These are phyloP conservation scores for Calonectria pseudoturangicola DNA, from an alignment of 2,329 filamentous ascomycete species.

Conservation along the genomic window DNA sequence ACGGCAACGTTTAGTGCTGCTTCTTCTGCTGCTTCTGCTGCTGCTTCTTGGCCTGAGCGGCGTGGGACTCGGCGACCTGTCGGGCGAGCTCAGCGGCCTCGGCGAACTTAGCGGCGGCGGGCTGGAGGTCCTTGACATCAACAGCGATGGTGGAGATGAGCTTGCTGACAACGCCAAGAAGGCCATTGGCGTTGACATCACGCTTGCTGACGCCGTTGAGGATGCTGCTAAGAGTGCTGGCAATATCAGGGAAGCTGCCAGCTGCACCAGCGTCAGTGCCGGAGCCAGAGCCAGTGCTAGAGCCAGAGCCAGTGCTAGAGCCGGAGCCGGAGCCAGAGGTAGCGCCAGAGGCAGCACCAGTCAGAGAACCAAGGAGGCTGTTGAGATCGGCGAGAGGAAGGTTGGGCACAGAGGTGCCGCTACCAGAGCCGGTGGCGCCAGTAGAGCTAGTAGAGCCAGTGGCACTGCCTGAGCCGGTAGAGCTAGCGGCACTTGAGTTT, in stretches of 20 bases:
- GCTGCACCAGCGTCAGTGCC: neutral
- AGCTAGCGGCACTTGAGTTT: neutral
- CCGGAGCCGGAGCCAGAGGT: neutral
- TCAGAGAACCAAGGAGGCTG: constrained; percentile 1
- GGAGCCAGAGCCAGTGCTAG: neutral
- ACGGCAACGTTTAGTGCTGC: neutral
- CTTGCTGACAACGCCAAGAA: neutral
- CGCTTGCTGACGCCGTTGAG: constrained; percentile 14
- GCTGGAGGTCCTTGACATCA: neutral
- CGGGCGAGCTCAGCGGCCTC: neutral
- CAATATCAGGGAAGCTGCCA: constrained; percentile 13
- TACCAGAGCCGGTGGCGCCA: neutral
- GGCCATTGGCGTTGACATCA: neutral
- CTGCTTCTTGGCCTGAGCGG: neutral
- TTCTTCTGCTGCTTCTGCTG: neutral
- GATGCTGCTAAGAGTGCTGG: constrained; percentile 10
- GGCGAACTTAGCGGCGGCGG: neutral
- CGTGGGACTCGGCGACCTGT: constrained; percentile 1
- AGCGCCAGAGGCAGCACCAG: neutral
- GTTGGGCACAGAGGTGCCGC: neutral
- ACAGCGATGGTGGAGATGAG: constrained; percentile 11
- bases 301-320: neutral
- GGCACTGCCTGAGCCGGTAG: neutral
- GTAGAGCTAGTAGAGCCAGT: neutral
- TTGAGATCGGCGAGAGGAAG: neutral